A percentile compares a stretch with the other conserved stretches of the same genome.
phyloP scores from a whole-genome alignment of 1,139 yeast species.

The Hanseniaspora uvarum region DNA sequence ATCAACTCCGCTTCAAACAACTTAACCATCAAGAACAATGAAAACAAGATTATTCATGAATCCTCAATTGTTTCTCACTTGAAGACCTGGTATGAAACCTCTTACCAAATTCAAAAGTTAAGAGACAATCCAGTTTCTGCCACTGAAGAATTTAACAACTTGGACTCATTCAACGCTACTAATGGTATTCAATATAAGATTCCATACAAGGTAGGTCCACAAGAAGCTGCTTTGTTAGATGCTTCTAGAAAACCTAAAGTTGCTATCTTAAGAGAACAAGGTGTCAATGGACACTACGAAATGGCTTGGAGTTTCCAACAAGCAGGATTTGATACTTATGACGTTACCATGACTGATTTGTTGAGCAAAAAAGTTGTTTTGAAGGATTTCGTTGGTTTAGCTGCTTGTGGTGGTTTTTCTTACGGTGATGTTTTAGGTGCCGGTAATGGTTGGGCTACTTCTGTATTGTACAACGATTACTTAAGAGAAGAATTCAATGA shows the following conservation, averaged over 20 bases:
- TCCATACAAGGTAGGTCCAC: slow-evolving; percentile 42
- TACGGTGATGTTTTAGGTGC: slow-evolving; percentile 99
- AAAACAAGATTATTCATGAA: slow-evolving; percentile 37
- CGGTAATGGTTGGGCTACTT: slow-evolving; percentile 98
- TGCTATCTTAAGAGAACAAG: slow-evolving; percentile 96
- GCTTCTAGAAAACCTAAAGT: slow-evolving; percentile 56
- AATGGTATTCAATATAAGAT: slow-evolving; percentile 84
- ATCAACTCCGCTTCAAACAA: slow-evolving; percentile 45
- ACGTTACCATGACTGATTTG: slow-evolving; percentile 94
- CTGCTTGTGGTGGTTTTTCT: slow-evolving; percentile 99
- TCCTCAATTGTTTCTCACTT: slow-evolving; percentile 64
- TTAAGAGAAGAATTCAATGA: slow-evolving; percentile 66
- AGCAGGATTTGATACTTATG: slow-evolving; percentile 88
- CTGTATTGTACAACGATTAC: slow-evolving; percentile 75
- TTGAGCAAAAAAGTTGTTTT: slow-evolving; percentile 62
- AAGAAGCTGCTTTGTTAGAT: slow-evolving; percentile 19
- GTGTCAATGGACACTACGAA: slow-evolving; percentile 96
- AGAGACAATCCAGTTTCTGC: slow-evolving; percentile 93
- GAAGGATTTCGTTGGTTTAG: slow-evolving; percentile 78
- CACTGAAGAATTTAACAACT: slow-evolving; percentile 67
- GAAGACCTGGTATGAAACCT: slow-evolving; percentile 77
- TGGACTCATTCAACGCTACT: slow-evolving; percentile 60
- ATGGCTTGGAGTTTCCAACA: slow-evolving; percentile 96
- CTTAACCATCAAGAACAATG: slow-evolving; percentile 42
- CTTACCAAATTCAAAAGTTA: slow-evolving; percentile 78